Conservation (phyloP, 2,329 filamentous ascomycete species). For the Exserohilum turcica region DNA sequence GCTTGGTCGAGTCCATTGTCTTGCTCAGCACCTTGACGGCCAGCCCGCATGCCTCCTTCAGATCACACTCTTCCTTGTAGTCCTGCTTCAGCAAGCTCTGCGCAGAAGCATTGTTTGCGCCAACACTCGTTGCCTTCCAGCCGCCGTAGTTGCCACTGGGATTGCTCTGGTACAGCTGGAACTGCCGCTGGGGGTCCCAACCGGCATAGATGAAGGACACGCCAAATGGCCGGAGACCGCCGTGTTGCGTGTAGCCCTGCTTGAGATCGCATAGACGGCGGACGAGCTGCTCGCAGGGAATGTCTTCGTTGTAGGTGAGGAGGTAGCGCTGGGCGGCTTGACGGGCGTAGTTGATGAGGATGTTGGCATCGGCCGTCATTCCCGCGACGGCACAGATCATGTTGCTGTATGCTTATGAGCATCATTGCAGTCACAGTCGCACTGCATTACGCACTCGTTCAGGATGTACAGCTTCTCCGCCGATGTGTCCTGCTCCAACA, state of each 20-base stretch:
- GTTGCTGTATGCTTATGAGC: slow-evolving; percentile 66
- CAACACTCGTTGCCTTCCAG: slow-evolving; percentile 98
- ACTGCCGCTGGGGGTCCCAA: slow-evolving; percentile 93
- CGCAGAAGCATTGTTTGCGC: slow-evolving; percentile 96
- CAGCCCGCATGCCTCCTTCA: slow-evolving; percentile 96
- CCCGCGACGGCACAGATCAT: slow-evolving; percentile 99
- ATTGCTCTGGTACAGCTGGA: slow-evolving; percentile 99
- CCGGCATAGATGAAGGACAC: slow-evolving; percentile 99
- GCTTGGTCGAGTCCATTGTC: slow-evolving; percentile 99
- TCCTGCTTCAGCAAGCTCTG: slow-evolving; percentile 98
- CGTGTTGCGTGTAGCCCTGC: slow-evolving; percentile 98
- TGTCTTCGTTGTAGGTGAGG: slow-evolving; percentile 99
- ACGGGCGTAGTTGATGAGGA: slow-evolving; percentile 99
- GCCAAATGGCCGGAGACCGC: slow-evolving; percentile 95
- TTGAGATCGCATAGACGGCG: slow-evolving; percentile 96
- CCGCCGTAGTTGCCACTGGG: slow-evolving; percentile 98
- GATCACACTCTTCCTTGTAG: slow-evolving; percentile 96
- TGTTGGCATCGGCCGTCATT: slow-evolving; percentile 99
- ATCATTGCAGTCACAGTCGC: not conserved
- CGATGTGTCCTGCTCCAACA: slow-evolving; percentile 98
- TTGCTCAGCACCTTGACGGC: slow-evolving; percentile 99
- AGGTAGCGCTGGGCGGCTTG: slow-evolving; percentile 97
- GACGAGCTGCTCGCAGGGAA: slow-evolving; percentile 97
- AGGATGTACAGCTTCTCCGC: slow-evolving; percentile 99
- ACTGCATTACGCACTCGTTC: slow-evolving; percentile 76